phyloP scores from a whole-genome alignment of 2,329 filamentous ascomycete genomes.

The Venturia oleaginea region DNA sequence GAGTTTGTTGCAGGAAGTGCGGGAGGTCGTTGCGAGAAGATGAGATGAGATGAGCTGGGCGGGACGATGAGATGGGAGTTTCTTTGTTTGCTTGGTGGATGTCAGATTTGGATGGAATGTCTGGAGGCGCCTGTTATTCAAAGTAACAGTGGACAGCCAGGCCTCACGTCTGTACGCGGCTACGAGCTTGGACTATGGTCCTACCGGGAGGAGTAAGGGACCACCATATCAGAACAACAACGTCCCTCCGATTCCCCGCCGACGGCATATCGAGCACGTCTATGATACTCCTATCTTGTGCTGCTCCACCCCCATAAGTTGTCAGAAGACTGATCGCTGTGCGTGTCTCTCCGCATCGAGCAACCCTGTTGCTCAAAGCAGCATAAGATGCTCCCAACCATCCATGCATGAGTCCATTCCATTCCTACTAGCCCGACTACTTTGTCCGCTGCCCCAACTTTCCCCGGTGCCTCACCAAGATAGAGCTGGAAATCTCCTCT shows the following conservation, averaged over 20 bases:
- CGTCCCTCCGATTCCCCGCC: not conserved
- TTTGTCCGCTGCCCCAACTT: not conserved
- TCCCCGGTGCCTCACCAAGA: not conserved
- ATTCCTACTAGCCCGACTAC: not conserved
- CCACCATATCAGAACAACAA: not conserved
- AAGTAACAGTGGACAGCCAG: not conserved
- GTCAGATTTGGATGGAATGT: not conserved
- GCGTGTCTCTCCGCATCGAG: not conserved
- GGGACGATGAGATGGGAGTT: not conserved
- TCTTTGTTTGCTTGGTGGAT: not conserved
- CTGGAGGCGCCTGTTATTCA: not conserved
- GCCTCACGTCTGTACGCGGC: not conserved
- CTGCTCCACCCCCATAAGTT: not conserved
- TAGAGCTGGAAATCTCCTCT: not conserved
- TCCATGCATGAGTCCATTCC: not conserved
- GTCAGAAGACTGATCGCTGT: not conserved
- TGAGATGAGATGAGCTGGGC: not conserved
- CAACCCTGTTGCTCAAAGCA: not conserved
- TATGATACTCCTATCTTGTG: not conserved
- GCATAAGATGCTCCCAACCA: not conserved
- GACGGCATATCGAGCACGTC: not conserved
- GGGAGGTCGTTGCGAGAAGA: not conserved
- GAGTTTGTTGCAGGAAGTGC: conserved; percentile 4
- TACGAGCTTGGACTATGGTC: not conserved
- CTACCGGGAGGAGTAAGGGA: too few relatives aligned